A percentile compares a stretch with the other conserved stretches of the same genome.
Evolutionary conservation across 2,329 filamentous ascomycete species (phyloP).

Genomic region (Calonectria multiphialidica): DNA sequence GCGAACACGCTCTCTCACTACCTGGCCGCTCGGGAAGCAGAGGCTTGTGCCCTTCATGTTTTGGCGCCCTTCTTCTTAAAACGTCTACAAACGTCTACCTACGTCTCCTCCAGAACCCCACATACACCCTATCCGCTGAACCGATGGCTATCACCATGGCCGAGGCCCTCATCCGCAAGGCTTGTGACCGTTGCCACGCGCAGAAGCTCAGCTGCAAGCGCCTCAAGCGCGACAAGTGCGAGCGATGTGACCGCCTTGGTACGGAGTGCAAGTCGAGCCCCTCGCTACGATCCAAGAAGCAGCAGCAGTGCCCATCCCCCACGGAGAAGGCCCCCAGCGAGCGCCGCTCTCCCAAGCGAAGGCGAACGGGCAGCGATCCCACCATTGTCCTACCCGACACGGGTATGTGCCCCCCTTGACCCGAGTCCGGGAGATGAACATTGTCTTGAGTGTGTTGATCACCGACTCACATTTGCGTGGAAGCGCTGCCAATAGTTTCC

Average conservation of each 20-base stretch:
- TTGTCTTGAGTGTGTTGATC: slow-evolving; percentile 33
- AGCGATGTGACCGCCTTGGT: slow-evolving; percentile 56
- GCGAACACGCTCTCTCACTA: background rate
- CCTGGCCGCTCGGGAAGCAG: slow-evolving; percentile 4
- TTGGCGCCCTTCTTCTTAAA: slow-evolving; percentile 43
- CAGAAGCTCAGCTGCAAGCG: slow-evolving; percentile 62
- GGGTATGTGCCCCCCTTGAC: slow-evolving; percentile 47
- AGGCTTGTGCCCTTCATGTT: slow-evolving; percentile 11
- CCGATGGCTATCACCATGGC: slow-evolving; percentile 49
- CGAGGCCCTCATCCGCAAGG: slow-evolving; percentile 55
- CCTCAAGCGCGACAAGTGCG: slow-evolving; percentile 53
- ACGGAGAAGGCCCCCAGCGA: slow-evolving; percentile 30
- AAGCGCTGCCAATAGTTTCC: slow-evolving; percentile 45
- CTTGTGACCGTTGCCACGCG: slow-evolving; percentile 60
- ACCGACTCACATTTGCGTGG: slow-evolving; percentile 42
- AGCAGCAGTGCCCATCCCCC: slow-evolving; percentile 36
- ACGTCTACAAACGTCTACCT: slow-evolving; percentile 46
- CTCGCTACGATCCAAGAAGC: slow-evolving; percentile 54
- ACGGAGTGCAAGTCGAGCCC: slow-evolving; percentile 59
- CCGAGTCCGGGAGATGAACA: slow-evolving; percentile 3
- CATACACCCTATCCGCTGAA: slow-evolving; percentile 33
- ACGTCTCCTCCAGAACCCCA: slow-evolving; percentile 23
- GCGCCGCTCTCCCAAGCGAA: slow-evolving; percentile 52
- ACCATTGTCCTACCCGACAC: slow-evolving; percentile 49
- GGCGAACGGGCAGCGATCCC: slow-evolving; percentile 50